Base-by-base conservation (phyloP, 805 yeast species). In the Lachancea sp. region DNA sequence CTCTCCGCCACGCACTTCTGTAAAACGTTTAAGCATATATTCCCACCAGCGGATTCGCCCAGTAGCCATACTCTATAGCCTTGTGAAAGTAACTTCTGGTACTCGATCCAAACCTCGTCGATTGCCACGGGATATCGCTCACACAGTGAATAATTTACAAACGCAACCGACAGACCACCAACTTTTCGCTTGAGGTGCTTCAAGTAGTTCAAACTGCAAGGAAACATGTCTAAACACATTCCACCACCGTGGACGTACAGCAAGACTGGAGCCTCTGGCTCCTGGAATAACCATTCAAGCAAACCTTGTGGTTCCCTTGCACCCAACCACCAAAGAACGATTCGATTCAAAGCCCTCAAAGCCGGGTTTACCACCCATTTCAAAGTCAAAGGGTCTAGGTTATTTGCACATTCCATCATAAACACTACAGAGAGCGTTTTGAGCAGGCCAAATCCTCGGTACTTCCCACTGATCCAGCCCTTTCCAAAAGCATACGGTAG, bases 21-120 rank as follows among this genome's bases (percentile, higher is more conserved):
- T 16, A 56, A 31, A 16, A 53, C 33, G 32, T 49, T 38, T 8
- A 55, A 24, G 8, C 48, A 41, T 9, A 55, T 24, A 24, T 52
- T 47, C 8, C 56, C 61, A 15, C 61, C 61, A 4, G 56, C 53
- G 3, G 61, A 56, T 21, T 56, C 61, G n/a, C 61, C 61, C 30
- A 55, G 26, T 15, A 54, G 13, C 8, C 29, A 29, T 4, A 52
- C 43, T n/a, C 45, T 43, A 12, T 46, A 24, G 34, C 49, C 45
- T 5, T 38, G 40, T 9, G 36, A 11, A 3, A 38, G 41, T 1
- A 40, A 13, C 2, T 21, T 33, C 2, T 47, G 17, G 38, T 50
- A 41, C 15, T 36, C 42, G 15, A n/a, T 17, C 23, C 42, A 19
- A 8, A 31, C 42, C 2, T 38, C 40, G 1, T 29, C 36, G 1